phyloP scores from a whole-genome alignment of 371 early-diverging fungal genomes.

The Syncephalastrum contaminatum region DNA sequence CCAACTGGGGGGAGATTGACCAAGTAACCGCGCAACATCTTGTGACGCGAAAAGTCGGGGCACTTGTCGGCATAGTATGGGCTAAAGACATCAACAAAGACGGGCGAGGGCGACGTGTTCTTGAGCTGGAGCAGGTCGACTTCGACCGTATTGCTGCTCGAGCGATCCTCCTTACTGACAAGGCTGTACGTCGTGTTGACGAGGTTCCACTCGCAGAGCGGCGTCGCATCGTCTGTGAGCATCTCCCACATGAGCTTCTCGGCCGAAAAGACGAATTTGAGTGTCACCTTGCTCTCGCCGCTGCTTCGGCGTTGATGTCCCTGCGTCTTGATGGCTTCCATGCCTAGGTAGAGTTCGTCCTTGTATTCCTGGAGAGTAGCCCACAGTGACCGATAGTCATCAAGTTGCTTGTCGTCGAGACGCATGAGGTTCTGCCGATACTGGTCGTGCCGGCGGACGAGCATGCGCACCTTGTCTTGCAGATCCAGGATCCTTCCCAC shows the following conservation, averaged over 20 bases:
- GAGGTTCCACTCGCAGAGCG: conserved; percentile 62
- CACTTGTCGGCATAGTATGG: conserved; percentile 51
- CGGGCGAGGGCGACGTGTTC: conserved; percentile 56
- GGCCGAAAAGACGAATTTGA: conserved; percentile 42
- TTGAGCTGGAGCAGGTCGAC: conserved; percentile 70
- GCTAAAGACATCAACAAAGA: conserved; percentile 67
- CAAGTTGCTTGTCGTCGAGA: conserved; percentile 26
- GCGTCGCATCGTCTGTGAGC: conserved; percentile 40
- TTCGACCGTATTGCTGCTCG: conserved; percentile 65
- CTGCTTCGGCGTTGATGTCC: conserved; percentile 28
- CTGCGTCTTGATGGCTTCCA: conserved; percentile 67
- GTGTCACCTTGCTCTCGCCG: conserved; percentile 31
- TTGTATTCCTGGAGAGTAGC: conserved; percentile 26
- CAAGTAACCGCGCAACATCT: conserved; percentile 81
- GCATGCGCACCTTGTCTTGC: conserved; percentile 64
- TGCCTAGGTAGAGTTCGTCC: conserved; percentile 71
- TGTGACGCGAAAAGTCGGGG: conserved; percentile 67
- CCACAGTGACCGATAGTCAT: conserved; percentile 32
- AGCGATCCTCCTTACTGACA: conserved; percentile 62
- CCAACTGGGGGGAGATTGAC: conserved; percentile 81
- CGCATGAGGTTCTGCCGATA: conserved; percentile 28
- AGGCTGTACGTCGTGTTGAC: conserved; percentile 47
- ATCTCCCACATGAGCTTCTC: conserved; percentile 61
- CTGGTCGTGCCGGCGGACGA: conserved; percentile 27
- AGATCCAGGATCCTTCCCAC: conserved; percentile 62